Conservation (phyloP, 805 yeast species). For the Yarrowia deformans region DNA sequence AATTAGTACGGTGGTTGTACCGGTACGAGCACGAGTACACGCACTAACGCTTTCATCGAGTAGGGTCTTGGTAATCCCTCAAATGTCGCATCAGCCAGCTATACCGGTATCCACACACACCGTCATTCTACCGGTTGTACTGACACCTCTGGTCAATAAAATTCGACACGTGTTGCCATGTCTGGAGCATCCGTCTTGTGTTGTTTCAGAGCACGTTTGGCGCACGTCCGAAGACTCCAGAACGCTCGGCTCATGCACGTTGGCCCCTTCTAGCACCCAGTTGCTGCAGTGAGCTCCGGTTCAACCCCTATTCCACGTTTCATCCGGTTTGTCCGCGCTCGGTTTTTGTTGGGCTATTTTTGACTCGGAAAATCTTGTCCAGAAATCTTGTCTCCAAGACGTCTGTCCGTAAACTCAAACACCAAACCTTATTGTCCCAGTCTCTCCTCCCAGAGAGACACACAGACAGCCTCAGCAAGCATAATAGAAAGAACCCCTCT, state of each 20-base stretch:
- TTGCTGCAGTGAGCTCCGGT: not conserved
- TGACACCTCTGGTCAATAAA: no score
- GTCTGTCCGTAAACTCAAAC: not conserved
- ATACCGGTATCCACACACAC: no score
- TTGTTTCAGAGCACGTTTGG: not conserved
- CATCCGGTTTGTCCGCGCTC: not conserved
- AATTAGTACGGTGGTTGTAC: no score
- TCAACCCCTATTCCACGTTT: not conserved
- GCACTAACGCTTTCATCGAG: no score
- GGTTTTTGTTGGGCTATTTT: no score
- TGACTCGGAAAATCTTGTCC: not conserved
- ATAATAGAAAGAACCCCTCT: conserved; percentile 16
- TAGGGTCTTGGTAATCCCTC: no score
- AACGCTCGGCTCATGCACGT: not conserved
- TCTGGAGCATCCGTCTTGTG: not conserved
- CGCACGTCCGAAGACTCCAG: not conserved
- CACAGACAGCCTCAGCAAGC: conserved; percentile 3
- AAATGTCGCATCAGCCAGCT: no score
- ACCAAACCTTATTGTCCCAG: not conserved
- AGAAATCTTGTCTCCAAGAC: not conserved
- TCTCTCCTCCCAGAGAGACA: not conserved
- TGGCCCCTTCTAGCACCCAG: not conserved
- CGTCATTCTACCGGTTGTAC: no score
- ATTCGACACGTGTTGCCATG: conserved; percentile 13
- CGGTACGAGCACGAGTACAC: no score